These are phyloP conservation scores for Pseudocercospora vitis DNA, from an alignment of 2,329 filamentous ascomycete species.

Conservation along the genomic window DNA sequence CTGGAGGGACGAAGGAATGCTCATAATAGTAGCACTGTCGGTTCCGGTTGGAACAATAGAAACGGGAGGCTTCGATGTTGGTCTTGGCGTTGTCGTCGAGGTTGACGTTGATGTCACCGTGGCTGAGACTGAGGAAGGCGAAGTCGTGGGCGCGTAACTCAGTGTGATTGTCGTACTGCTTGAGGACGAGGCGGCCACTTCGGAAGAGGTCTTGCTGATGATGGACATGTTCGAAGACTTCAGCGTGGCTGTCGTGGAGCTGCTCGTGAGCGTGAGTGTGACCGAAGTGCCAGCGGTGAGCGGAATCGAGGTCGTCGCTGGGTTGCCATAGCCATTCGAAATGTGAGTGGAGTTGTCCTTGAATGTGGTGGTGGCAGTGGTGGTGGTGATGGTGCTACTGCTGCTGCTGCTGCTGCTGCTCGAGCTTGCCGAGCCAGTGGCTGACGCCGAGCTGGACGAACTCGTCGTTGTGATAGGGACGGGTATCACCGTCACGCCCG, in stretches of 20 bases:
- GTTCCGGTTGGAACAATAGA: constrained; percentile 51
- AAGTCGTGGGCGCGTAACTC: constrained; percentile 12
- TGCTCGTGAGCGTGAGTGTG: constrained; percentile 15
- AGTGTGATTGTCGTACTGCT: constrained; percentile 4
- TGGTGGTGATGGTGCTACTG: constrained; percentile 13
- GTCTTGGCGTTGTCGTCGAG: too few relatives aligned
- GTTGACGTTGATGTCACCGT: constrained; percentile 16
- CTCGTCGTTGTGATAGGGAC: constrained; percentile 26
- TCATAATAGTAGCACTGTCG: constrained; percentile 47
- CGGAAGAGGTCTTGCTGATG: constrained; percentile 8
- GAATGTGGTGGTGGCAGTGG: constrained; percentile 19
- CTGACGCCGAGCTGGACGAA: constrained; percentile 21
- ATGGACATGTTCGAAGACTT: constrained; percentile 3
- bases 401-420: constrained; percentile 21
- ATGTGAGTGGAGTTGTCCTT: constrained; percentile 13
- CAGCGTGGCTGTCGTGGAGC: not conserved
- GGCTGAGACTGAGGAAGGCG: constrained; percentile 15
- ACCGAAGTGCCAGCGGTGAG: constrained; percentile 22
- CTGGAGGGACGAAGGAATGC: constrained; percentile 63
- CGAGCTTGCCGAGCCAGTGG: constrained; percentile 13
- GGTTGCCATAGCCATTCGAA: constrained; percentile 13
- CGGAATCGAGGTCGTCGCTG: constrained; percentile 19
- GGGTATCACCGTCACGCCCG: constrained; percentile 27
- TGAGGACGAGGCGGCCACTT: constrained; percentile 7
- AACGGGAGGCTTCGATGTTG: constrained; percentile 37